Evolutionary conservation across 1,139 yeast genomes (phyloP).

Genomic region (Debaryomyces sp.): DNA sequence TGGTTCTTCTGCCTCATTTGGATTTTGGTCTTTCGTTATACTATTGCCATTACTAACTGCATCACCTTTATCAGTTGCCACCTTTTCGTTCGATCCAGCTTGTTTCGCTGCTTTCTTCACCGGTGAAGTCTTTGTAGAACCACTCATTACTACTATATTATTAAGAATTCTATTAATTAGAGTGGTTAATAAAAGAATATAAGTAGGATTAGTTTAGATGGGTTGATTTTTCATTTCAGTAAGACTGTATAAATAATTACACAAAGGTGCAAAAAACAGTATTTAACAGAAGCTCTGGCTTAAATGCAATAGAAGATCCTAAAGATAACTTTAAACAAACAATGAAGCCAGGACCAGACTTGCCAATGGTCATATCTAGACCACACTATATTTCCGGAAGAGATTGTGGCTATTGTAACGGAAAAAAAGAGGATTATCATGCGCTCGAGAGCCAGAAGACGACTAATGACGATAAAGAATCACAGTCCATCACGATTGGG

Average conservation of each 20-base stretch:
- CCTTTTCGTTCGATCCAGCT: slow-evolving; percentile 3
- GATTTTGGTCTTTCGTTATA: slow-evolving; percentile 2
- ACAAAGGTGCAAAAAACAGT: slow-evolving; percentile 1
- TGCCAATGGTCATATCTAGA: slow-evolving; percentile 15
- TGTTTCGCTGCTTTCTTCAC: slow-evolving; percentile 9
- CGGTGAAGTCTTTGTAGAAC: slow-evolving; percentile 20
- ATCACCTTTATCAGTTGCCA: slow-evolving; percentile 9
- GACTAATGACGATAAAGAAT: slow-evolving; percentile 13
- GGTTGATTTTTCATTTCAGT: background rate
- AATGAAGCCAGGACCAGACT: background rate
- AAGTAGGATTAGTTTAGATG: background rate
- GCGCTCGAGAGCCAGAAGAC: slow-evolving; percentile 32
- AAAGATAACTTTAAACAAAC: background rate
- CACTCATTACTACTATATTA: slow-evolving; percentile 10
- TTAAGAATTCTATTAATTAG: background rate
- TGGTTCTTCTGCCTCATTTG: slow-evolving; percentile 28
- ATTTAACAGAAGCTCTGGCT: background rate
- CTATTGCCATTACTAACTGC: background rate
- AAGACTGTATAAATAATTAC: background rate
- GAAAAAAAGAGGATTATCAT: slow-evolving; percentile 43
- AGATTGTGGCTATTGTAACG: slow-evolving; percentile 68
- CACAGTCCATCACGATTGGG: slow-evolving; percentile 49
- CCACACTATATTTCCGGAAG: slow-evolving; percentile 27
- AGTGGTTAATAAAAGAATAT: background rate
- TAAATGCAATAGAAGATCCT: background rate